A percentile compares a stretch with the other conserved stretches of the same genome.
Evolutionary conservation across 1,284 basidiomycete species (phyloP).

Genomic region (Rugosomyces carneus): DNA sequence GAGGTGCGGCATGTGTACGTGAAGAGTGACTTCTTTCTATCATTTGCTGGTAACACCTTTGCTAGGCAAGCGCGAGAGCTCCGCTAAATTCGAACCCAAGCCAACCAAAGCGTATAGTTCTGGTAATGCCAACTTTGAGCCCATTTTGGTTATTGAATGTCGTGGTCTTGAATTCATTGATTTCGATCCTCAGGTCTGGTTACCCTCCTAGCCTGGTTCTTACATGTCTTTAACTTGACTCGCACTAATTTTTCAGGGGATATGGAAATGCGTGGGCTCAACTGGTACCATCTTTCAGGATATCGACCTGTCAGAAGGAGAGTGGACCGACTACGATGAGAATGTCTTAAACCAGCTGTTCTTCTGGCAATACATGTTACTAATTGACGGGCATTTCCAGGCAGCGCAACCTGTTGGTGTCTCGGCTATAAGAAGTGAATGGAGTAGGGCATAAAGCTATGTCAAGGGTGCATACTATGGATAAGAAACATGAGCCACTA

Average conservation of each 20-base stretch:
- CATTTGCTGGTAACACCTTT: neutral
- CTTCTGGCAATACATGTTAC: neutral
- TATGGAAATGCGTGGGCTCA: slow-evolving; percentile 63
- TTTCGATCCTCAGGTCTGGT: slow-evolving; percentile 57
- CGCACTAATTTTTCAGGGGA: slow-evolving; percentile 37
- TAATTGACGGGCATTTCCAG: slow-evolving; percentile 29
- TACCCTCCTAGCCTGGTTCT: neutral
- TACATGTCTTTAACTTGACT: neutral
- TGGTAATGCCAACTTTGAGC: slow-evolving; percentile 55
- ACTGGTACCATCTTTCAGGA: slow-evolving; percentile 54
- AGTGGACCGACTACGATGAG: slow-evolving; percentile 82
- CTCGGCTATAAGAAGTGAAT: slow-evolving; percentile 53
- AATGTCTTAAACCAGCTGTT: slow-evolving; percentile 39
- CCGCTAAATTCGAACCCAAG: slow-evolving; percentile 66
- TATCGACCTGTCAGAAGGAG: slow-evolving; percentile 54
- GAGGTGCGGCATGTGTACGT: slow-evolving; percentile 61
- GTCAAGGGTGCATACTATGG: neutral
- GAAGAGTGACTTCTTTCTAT: neutral
- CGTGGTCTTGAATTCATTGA: slow-evolving; percentile 70
- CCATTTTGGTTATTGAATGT: slow-evolving; percentile 66
- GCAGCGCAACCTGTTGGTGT: slow-evolving; percentile 58
- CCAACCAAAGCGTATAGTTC: slow-evolving; percentile 49
- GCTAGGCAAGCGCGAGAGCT: slow-evolving; percentile 69
- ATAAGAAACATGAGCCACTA: neutral
- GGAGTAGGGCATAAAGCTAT: slow-evolving; percentile 45